phyloP scores from a whole-genome alignment of 306 rosid species.

The Glycine soja region DNA sequence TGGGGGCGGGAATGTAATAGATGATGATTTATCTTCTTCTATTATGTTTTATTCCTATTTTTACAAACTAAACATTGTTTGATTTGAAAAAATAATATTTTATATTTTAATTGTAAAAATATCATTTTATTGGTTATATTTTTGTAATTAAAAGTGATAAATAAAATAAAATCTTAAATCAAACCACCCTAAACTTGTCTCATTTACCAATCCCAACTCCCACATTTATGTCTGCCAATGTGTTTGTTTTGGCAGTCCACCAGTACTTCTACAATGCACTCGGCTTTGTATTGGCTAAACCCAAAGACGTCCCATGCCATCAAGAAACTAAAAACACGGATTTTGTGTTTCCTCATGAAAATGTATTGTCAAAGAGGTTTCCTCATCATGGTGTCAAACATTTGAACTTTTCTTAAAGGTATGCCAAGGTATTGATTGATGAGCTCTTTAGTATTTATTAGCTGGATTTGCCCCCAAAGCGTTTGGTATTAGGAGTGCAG shows the following conservation, averaged over 20 bases:
- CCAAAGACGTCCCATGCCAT: slow-evolving; percentile 7
- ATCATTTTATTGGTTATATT: not conserved
- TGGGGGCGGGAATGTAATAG: too few species aligned
- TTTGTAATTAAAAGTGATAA: not conserved
- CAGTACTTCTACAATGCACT: not conserved
- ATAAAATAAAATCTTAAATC: not conserved
- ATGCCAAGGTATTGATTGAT: slow-evolving; percentile 29
- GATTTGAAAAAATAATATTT: not conserved
- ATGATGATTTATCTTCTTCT: too few species aligned
- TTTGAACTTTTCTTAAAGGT: slow-evolving; percentile 45
- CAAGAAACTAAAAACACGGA: slow-evolving; percentile 18
- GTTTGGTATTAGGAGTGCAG: slow-evolving; percentile 48
- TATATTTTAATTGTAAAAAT: not conserved
- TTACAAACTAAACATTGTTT: not conserved
- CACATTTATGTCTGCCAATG: slow-evolving; percentile 32
- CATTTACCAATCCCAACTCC: not conserved
- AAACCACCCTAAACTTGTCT: not conserved
- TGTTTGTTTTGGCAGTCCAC: slow-evolving; percentile 18
- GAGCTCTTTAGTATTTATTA: slow-evolving; percentile 36
- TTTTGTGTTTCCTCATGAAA: slow-evolving; percentile 34
- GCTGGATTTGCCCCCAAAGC: slow-evolving; percentile 41
- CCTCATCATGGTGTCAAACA: slow-evolving; percentile 35
- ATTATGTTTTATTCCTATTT: too few species aligned
- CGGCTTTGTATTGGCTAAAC: not conserved
- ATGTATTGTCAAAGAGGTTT: slow-evolving; percentile 21